Base-by-base conservation (phyloP, 2,329 filamentous ascomycete species). In the Epichloe festucae region DNA sequence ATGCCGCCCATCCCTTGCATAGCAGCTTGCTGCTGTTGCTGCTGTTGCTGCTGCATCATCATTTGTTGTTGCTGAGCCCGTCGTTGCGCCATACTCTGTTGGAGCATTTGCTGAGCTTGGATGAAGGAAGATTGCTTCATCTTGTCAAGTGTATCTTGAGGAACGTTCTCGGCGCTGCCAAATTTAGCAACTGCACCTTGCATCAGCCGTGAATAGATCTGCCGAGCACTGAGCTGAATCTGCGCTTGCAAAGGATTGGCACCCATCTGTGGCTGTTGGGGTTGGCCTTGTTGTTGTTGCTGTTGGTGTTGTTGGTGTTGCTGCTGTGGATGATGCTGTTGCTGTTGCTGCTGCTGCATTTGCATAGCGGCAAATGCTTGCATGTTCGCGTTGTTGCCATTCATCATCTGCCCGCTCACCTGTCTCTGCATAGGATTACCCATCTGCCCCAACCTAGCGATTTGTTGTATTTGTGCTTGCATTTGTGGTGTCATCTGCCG, bases 1-100 rank as follows among this genome's bases (percentile, higher is more conserved):
- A 79, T 78, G 27, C 71, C 69, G 50, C 73, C 70, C 71, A 79
- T 77, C 6, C 72, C 72, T 53, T 77, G 73, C 68, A 78, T 73
- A 35, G 67, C 65, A 48, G 65, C 65, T 56, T 72, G 56, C 46
- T 61, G 58, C 45, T 58, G 57, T 35, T 62, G 62, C 43, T 67
- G 65, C 34, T 67, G 66, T 36, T 65, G 67, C 45, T 70, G 67
- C 54, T 70, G 68, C 59, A 65, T 54, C 57, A 67, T 57, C 48
- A 63, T 60, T 47, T 65, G 62, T 31, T 70, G 67, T 52, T 64
- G 57, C 57, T 50, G 48, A 41, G 59, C 59, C 40, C 64, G 60
- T 12, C 64, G 59, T 43, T 68, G 65, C 5, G 58, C 56, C 47
- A 67, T 56, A 11, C 63, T 50, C 8, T 65, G 61, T 41, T 69